These are phyloP conservation scores for Cenococcum geophilum DNA, from an alignment of 495 filamentous ascomycete genomes.

Conservation along the genomic window DNA sequence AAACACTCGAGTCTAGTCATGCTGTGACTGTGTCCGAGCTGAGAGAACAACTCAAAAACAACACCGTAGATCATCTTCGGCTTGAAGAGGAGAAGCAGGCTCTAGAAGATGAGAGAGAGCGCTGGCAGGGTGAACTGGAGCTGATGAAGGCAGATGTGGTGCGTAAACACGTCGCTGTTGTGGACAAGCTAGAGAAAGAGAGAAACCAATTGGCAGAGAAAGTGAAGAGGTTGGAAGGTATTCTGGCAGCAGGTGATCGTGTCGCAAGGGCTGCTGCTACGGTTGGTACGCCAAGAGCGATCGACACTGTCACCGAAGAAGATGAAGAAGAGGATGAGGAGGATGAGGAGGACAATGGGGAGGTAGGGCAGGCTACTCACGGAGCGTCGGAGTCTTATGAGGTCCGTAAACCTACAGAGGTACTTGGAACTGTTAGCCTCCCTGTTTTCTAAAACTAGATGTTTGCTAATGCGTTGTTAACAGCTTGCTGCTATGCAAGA, in stretches of 20 bases:
- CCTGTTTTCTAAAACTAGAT: not conserved
- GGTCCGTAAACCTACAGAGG: constrained; percentile 7
- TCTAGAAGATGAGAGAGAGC: constrained; percentile 4
- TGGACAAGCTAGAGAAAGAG: constrained; percentile 26
- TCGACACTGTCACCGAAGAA: constrained; percentile 18
- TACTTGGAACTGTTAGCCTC: constrained; percentile 26
- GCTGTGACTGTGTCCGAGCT: no score
- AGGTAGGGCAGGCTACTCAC: constrained; percentile 6
- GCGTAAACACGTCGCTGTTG: constrained; percentile 20
- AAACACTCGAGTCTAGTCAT: no score
- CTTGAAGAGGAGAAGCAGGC: not conserved
- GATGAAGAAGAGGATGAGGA: constrained; percentile 24
- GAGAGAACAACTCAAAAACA: no score
- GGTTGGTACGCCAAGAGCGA: constrained; percentile 21
- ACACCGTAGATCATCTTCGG: no score
- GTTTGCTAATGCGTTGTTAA: constrained; percentile 21
- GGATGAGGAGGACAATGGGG: constrained; percentile 15
- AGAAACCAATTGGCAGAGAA: constrained; percentile 18
- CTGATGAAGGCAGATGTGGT: constrained; percentile 26
- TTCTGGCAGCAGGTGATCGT: constrained; percentile 26
- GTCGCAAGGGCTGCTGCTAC: constrained; percentile 26
- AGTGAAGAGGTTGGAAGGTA: constrained; percentile 21
- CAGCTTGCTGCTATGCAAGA: constrained; percentile 31
- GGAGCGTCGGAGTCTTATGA: constrained; percentile 7
- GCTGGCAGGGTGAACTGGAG: constrained; percentile 22